Base-by-base conservation (phyloP, 2,329 filamentous ascomycete genomes). In the Hymenoscyphus scutula region DNA sequence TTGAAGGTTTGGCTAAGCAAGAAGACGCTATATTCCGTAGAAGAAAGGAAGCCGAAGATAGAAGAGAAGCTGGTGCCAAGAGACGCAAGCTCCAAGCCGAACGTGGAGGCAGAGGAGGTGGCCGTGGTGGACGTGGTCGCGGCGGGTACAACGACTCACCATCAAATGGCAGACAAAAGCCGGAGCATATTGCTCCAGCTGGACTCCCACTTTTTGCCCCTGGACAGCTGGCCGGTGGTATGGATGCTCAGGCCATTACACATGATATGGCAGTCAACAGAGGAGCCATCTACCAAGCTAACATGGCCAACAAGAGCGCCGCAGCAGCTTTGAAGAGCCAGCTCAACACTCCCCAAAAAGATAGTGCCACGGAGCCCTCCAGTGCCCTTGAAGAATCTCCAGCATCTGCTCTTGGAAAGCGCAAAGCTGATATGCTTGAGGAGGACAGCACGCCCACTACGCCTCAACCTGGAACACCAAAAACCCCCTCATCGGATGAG, bases 1-100 rank as follows among this genome's bases (percentile, higher is more conserved):
- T 99, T 56, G 83, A 89, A 70, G 94, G 92, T 1, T 82, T 99
- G 23, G 95, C 92, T 1, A 94, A 90, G 75, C 92, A 97, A 76
- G 95, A 99, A 78, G 91, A 96, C 75, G 87, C 87, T 15, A 99
- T 99, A 62, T 99, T 99, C 78, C 88, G 87, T 71, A 87, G 92
- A 65, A 86, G 96, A 69, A 91, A 92, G 74, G 89, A 97, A 75
- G 85, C 86, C 1, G 93, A 97, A 66, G 91, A 97, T 63, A 86
- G 90, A 65, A 87, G 89, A 65, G 90, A 93, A 70, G 91, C 91
- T 45, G 89, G 88, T 69, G 84, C 87, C 67, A 92, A 93, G 77
- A 82, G 92, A 67, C 84, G 92, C 65, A 93, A 90, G 74, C 77
- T 93, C 48, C 87, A 92, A 70, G 82, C 88, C 29, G 80, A 86